These are phyloP conservation scores for Geotrichum carabidarum DNA, from an alignment of 1,139 yeast genomes.

Conservation along the genomic window DNA sequence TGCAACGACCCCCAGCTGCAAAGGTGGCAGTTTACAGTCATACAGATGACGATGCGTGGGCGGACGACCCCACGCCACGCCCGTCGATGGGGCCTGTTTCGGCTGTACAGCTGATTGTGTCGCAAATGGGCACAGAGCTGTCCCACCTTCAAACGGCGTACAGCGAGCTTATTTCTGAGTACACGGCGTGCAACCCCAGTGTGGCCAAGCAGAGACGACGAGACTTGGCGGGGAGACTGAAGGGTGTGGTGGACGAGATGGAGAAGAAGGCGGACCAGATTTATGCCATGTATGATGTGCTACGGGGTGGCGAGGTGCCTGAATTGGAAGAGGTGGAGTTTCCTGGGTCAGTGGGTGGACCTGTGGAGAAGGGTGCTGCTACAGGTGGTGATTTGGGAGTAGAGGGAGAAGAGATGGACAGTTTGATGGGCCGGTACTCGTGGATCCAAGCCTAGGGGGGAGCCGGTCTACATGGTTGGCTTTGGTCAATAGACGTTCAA, in stretches of 20 bases:
- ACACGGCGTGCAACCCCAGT: constrained; percentile 31
- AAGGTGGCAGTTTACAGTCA: too few relatives aligned
- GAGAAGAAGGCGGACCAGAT: constrained; percentile 36
- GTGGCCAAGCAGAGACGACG: constrained; percentile 28
- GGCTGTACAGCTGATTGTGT: constrained; percentile 29
- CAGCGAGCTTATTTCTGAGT: constrained; percentile 25
- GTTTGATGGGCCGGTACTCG: constrained; percentile 2
- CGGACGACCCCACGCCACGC: constrained; percentile 32
- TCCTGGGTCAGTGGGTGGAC: too few relatives aligned
- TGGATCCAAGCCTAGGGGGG: neutral
- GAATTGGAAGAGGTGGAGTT: neutral
- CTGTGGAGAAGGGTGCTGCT: neutral
- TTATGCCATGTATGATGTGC: constrained; percentile 33
- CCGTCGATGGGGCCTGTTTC: constrained; percentile 33
- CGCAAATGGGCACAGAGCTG: constrained; percentile 30
- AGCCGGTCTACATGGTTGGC: too few relatives aligned
- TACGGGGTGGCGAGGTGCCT: constrained; percentile 26
- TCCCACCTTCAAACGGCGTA: constrained; percentile 27
- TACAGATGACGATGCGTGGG: constrained; percentile 18
- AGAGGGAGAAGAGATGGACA: neutral
- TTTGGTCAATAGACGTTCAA: too few relatives aligned
- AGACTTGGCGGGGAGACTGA: constrained; percentile 27
- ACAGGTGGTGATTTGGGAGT: neutral
- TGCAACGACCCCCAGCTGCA: too few relatives aligned
- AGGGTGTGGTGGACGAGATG: constrained; percentile 28